Evolutionary conservation across 306 rosid species (phyloP), one percentile per base, ranked within the genome.

Genomic region (Vigna trinervia): DNA sequence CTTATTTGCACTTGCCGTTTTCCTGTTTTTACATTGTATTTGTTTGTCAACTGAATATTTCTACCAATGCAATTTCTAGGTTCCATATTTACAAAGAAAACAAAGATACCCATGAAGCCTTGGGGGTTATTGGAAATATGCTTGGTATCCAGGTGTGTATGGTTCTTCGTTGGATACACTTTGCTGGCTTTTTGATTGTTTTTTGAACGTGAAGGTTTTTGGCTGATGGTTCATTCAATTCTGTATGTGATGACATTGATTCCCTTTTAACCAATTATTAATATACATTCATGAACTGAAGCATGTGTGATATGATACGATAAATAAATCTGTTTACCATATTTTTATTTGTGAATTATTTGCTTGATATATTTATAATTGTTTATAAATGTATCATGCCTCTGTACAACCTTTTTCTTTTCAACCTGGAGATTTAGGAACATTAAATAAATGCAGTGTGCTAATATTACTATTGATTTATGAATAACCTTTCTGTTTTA

Each of bases 61-160:
- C 41, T 43, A 41, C 73, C 28, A 30, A 61, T 76, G 30, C 57
- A 57, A 56, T 84, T 73, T 57, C 56, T 80, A 92, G 98, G 92
- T 95, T 95, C 89, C 84, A 92, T 90, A 92, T 95, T 53, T 92
- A 79, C 85, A 92, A 95, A 86, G 98, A 95, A 86, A 95, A 95
- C 85, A 95, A 95, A 84, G 98, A 95, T 86, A 89, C 97, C 8
- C 98, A 95, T 64, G 98, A 95, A 82, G 96, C 92, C 30, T 87
- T 95, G 81, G 97, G 93, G 78, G 66, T 95, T 69, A 79, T 95
- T 38, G 97, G 89, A 81, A 87, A 84, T 70, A 90, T 92, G 98
- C 98, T 94, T 82, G 93, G 97, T 45, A 83, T 92, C 78, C 94
- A 92, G 97, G 97, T 94, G 34, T 66, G 86, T 70, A 19, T 58